Conservation (phyloP, 2,329 filamentous ascomycete genomes). For the Pseudogymnoascus sp. region DNA sequence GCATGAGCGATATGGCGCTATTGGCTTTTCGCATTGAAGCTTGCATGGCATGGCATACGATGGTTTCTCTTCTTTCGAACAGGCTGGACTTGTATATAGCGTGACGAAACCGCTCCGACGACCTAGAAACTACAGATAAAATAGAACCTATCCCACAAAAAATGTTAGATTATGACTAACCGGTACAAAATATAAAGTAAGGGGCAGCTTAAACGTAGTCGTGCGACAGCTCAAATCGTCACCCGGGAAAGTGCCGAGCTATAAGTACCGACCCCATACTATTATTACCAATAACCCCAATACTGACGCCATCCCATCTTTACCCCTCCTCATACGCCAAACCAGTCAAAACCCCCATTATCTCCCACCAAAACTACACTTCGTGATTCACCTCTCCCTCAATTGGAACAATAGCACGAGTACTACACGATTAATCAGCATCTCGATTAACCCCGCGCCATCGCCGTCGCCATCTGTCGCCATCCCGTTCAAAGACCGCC, state of each 20-base stretch:
- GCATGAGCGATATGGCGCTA: background rate
- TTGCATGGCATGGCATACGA: background rate
- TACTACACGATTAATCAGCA: background rate
- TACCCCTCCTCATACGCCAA: background rate
- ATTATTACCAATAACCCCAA: background rate
- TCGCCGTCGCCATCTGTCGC: background rate
- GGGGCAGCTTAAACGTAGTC: background rate
- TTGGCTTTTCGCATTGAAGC: constrained; percentile 1
- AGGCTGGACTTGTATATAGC: constrained; percentile 8
- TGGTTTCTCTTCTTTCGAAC: constrained; percentile 4
- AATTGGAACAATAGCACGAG: background rate
- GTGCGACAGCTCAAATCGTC: background rate
- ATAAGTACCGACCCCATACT: background rate
- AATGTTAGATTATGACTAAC: background rate
- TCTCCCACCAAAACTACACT: background rate
- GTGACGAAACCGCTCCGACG: constrained; percentile 1
- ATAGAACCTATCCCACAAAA: constrained; percentile 2
- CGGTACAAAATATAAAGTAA: background rate
- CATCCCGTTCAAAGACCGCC: background rate
- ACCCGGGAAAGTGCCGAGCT: background rate
- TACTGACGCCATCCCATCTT: background rate
- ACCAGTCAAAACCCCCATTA: background rate
- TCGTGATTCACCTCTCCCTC: background rate
- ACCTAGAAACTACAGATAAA: constrained; percentile 7
- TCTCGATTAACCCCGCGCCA: background rate